phyloP scores from a whole-genome alignment of 2,329 filamentous ascomycete species.

The Didymella keratinophila region DNA sequence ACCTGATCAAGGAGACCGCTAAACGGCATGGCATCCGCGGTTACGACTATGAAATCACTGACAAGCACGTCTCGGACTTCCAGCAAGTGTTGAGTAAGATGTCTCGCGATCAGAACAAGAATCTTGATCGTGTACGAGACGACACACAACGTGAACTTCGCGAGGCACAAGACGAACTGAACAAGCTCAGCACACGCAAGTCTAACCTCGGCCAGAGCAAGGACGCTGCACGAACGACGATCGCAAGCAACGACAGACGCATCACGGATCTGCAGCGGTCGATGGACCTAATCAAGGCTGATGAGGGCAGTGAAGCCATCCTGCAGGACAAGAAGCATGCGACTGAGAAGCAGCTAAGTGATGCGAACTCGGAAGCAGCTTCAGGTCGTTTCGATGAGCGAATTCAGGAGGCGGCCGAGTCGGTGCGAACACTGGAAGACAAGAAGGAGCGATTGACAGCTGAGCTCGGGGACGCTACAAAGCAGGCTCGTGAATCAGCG shows the following conservation, averaged over 20 bases:
- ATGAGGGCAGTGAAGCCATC: constrained; percentile 83
- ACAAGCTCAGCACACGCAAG: constrained; percentile 76
- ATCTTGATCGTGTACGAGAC: constrained; percentile 76
- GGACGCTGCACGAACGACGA: constrained; percentile 74
- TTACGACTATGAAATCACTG: constrained; percentile 79
- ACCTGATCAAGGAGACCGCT: constrained; percentile 80
- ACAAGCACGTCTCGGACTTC: constrained; percentile 77
- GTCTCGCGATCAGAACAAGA: constrained; percentile 77
- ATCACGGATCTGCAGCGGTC: constrained; percentile 71
- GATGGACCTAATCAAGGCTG: constrained; percentile 76
- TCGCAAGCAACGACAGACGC: constrained; percentile 76
- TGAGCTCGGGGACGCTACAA: constrained; percentile 86
- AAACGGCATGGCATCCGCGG: constrained; percentile 80
- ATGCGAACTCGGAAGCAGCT: constrained; percentile 69
- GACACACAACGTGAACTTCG: constrained; percentile 78
- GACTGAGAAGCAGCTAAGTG: constrained; percentile 67
- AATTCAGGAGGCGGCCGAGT: constrained; percentile 70
- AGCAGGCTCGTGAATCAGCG: constrained; percentile 81
- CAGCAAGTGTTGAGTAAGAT: constrained; percentile 78
- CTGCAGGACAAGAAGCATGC: constrained; percentile 78
- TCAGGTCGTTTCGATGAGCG: constrained; percentile 73
- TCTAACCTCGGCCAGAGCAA: constrained; percentile 78
- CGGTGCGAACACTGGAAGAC: constrained; percentile 73
- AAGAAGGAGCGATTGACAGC: constrained; percentile 74
- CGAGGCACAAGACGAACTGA: constrained; percentile 74